Evolutionary conservation across 805 yeast species (phyloP), one percentile per base, ranked within the genome.

Genomic region (Schizosaccharomyces octosporus): DNA sequence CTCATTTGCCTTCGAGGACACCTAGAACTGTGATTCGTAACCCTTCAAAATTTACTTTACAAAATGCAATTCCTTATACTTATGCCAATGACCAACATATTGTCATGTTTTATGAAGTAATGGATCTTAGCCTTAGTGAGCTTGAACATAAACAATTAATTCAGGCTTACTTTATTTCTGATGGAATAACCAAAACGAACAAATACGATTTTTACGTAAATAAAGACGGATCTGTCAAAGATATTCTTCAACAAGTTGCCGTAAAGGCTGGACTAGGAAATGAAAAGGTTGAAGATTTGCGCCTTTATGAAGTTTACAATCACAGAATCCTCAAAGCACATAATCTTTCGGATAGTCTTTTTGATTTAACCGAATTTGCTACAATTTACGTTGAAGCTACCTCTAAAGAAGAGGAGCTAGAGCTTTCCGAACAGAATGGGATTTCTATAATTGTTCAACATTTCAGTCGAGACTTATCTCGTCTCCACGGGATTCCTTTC

Each of bases 401-500:
- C 9, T 29, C 57, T 29, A 13, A 45, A 3, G 51, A 45, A 45
- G 57, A 51, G 32, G 36, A 51, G n/a, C 2, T 24, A 6, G 19
- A 24, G 11, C n/a, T 29, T 7, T 17, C 21, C 17, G n/a, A 21
- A 6, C 31, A 51, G 6, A 29, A 29, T 24, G 36, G 19, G 6
- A 17, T 51, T 4, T 24, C 57, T 19, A 51, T 51, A 19, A 29
- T 29, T 17, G 39, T 51, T 24, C 57, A 51, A 51, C 96, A 88
- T 68, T 89, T 83, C 71, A 79, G 82, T 70, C 85, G 83, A 66
- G 85, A 82, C 54, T 75, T 83, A 31, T 77, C 75, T 55, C 73
- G 76, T 54, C 74, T 78, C 27, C 97, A 89, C 70, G 89, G 95
- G n/a, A 76, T 84, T 59, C 95, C 97, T 2, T 89, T 89, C 69